Evolutionary conservation across 805 yeast genomes (phyloP), one percentile per base, ranked within the genome.

Genomic region (Wickerhamiella bombiphila): DNA sequence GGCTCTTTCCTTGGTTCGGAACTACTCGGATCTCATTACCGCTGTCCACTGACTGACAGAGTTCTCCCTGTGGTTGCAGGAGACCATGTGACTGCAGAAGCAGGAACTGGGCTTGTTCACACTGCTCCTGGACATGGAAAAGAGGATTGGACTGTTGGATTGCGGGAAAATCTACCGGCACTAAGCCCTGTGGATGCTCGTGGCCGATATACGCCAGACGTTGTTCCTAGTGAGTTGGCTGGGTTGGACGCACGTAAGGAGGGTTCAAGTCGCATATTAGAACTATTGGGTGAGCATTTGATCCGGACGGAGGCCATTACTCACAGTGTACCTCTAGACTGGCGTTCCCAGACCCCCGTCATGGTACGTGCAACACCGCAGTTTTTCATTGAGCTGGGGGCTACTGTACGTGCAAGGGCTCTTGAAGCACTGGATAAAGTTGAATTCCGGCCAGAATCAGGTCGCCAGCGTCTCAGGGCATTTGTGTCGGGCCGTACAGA

Each of bases 61-160:
- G 47, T 41, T 2, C 70, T 66, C 43, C 93, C 93, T 0, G 59
- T 88, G 3, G 44, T 88, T 3, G 76, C 72, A 40, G 96, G 91
- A 4, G 72, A 68, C 38, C 94, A 86, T 56, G 97, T 93, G 9
- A 73, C 82, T 0, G 70, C 70, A 40, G 47, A 68, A 1, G 74
- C 91, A 0, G 99, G 99, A 56, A 82, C 98, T 0, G 99, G 98
- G 2, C 60, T 91, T 11, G 99, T 91, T 1, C 99, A 91, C 54
- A 80, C 83, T 16, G 97, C 98, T 0, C 97, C 98, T 1, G 97
- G 96, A 0, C 98, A 91, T 55, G 99, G 99, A 50, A 71, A 75
- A 50, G 98, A 91, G 47, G 99, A 91, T 61, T 86, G 81, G 53
- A 51, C 76, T 5, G 66, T 78, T 25, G 88, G 94, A 24, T 56